phyloP scores from a whole-genome alignment of 2,329 filamentous ascomycete genomes.

The Diaporthe citriasiana region DNA sequence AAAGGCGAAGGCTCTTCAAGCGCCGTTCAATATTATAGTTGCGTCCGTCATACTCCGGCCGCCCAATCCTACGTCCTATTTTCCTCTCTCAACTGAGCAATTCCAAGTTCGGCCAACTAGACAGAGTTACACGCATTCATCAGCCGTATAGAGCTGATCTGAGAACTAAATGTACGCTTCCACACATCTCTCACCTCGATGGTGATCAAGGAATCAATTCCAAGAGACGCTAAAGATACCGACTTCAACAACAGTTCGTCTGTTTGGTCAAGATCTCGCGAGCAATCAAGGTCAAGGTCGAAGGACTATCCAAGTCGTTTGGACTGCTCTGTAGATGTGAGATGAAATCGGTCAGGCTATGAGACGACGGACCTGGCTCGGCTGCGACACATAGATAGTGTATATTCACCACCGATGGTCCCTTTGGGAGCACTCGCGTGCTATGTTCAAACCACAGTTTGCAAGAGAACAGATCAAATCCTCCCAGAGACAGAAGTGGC shows the following conservation, averaged over 20 bases:
- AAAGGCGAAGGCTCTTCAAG: background rate
- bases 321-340: too few species aligned
- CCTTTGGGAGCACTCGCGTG: slow-evolving; percentile 52
- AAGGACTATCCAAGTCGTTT: too few species aligned
- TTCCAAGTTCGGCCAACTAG: background rate
- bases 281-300: too few species aligned
- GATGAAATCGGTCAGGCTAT: too few species aligned
- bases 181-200: background rate
- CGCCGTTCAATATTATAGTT: background rate
- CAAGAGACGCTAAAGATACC: background rate
- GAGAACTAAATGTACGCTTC: background rate
- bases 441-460: slow-evolving; percentile 52
- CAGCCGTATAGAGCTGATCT: background rate
- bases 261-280: too few species aligned
- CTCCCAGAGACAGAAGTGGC: slow-evolving; percentile 58
- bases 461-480: slow-evolving; percentile 57
- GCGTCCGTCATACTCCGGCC: background rate
- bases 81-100: background rate
- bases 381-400: slow-evolving; percentile 36
- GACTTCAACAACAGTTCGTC: background rate
- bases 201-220: background rate
- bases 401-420: slow-evolving; percentile 54
- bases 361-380: too few species aligned
- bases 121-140: background rate
- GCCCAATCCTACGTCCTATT: background rate